These are phyloP conservation scores for Cryptococcus sp. DNA, from an alignment of 1,284 basidiomycete genomes.

Conservation along the genomic window DNA sequence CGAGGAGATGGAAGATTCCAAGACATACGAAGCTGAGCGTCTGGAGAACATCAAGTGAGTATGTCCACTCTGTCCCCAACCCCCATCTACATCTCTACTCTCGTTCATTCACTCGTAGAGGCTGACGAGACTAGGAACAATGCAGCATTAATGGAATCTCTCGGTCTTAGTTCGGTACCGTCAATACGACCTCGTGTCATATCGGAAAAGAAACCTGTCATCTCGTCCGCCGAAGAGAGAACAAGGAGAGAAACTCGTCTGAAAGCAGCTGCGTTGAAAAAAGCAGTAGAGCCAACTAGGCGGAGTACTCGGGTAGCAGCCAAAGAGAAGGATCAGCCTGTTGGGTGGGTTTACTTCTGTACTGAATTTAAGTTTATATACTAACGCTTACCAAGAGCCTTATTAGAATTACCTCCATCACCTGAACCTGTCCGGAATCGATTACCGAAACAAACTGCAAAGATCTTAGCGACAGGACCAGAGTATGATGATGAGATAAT, in stretches of 20 bases:
- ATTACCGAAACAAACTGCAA: conserved; percentile 7
- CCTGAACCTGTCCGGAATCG: neutral
- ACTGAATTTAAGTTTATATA: neutral
- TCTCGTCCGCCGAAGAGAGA: conserved; percentile 12
- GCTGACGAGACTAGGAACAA: conserved; percentile 18
- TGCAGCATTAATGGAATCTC: conserved; percentile 22
- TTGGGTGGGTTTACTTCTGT: neutral
- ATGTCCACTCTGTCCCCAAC: conserved; percentile 5
- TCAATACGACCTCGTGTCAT: conserved; percentile 3
- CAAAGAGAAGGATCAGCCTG: neutral
- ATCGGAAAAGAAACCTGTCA: conserved; percentile 2
- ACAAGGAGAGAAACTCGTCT: conserved; percentile 6
- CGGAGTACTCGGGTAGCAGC: conserved; percentile 21
- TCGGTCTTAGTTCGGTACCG: conserved; percentile 19
- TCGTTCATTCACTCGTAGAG: neutral
- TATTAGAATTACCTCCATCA: neutral
- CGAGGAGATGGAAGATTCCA: neutral
- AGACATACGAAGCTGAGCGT: conserved; percentile 2
- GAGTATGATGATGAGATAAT: conserved; percentile 4
- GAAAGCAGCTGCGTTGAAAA: conserved; percentile 10
- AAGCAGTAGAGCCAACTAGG: conserved; percentile 15
- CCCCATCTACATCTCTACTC: neutral
- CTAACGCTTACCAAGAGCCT: too few species aligned
- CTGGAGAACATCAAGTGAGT: conserved; percentile 6
- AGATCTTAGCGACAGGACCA: conserved; percentile 11